A percentile compares a stretch with the other conserved stretches of the same genome.
Evolutionary conservation across 805 yeast species (phyloP).

Genomic region (Candida quercuum): DNA sequence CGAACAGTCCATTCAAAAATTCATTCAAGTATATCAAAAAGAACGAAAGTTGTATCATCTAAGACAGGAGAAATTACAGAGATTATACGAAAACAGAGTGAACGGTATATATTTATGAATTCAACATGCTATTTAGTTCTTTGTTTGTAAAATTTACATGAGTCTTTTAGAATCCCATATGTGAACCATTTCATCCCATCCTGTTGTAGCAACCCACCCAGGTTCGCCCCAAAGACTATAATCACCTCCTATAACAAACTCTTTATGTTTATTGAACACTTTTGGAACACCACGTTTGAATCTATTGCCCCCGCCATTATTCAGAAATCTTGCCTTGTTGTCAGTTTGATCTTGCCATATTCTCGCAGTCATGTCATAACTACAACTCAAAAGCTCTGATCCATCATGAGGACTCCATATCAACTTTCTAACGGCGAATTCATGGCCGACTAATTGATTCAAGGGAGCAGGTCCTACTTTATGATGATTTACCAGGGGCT

Average conservation of each 20-base stretch:
- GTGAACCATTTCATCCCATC: constrained; percentile 95
- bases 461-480: constrained; percentile 60
- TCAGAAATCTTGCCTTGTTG: constrained; percentile 44
- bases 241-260: constrained; percentile 90
- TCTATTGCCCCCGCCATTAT: constrained; percentile 31
- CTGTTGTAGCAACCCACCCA: constrained; percentile 91
- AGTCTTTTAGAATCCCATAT: constrained; percentile 70
- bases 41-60: constrained; percentile 39
- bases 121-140: too few relatives aligned
- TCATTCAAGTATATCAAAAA: constrained; percentile 36
- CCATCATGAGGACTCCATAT: constrained; percentile 87
- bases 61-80: constrained; percentile 39
- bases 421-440: constrained; percentile 78
- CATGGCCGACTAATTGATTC: constrained; percentile 81
- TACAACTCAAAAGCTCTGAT: constrained; percentile 63
- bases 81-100: constrained; percentile 33
- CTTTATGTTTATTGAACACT: constrained; percentile 67
- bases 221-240: constrained; percentile 97
- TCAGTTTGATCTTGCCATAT: constrained; percentile 78
- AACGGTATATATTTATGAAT: constrained; percentile 12
- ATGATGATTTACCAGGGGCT: constrained; percentile 30
- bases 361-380: constrained; percentile 90
- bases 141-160: too few relatives aligned
- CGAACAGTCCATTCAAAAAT: constrained; percentile 28
- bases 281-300: constrained; percentile 43